These are phyloP conservation scores for Suillus sp. DNA, from an alignment of 768 basidiomycete genomes.

Conservation along the genomic window DNA sequence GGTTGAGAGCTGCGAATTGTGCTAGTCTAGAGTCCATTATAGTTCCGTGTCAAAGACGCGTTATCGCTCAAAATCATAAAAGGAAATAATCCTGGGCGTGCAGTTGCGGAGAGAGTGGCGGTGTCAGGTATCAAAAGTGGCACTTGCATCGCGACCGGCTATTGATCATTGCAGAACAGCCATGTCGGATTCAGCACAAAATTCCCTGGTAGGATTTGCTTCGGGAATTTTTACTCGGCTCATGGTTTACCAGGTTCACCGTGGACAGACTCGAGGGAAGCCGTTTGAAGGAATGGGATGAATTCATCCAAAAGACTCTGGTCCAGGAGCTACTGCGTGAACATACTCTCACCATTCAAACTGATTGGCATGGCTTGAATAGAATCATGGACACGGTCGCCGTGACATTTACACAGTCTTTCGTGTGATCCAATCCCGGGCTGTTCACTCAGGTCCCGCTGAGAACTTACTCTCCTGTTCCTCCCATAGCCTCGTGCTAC, in stretches of 20 bases:
- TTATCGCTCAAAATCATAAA: constrained; percentile 1
- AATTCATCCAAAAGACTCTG: not conserved
- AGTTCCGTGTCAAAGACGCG: not conserved
- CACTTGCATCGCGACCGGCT: not conserved
- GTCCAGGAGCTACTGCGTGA: constrained; percentile 7
- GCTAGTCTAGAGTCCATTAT: constrained; percentile 68
- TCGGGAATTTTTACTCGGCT: not conserved
- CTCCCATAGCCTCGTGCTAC: constrained; percentile 24
- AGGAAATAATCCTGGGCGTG: constrained; percentile 5
- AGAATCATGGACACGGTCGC: constrained; percentile 27
- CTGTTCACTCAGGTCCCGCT: constrained; percentile 18
- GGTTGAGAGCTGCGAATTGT: constrained; percentile 62
- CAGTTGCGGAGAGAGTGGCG: not conserved
- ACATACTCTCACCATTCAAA: constrained; percentile 15
- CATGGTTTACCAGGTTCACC: not conserved
- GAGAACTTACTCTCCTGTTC: constrained; percentile 15
- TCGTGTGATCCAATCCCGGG: constrained; percentile 23
- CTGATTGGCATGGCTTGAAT: not conserved
- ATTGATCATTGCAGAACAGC: constrained; percentile 6
- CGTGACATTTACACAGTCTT: constrained; percentile 32
- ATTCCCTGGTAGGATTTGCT: not conserved
- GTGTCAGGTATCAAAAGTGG: not conserved
- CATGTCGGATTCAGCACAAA: not conserved
- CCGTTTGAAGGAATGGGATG: not conserved
- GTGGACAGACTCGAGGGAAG: not conserved